A percentile compares a stretch with the other conserved stretches of the same genome.
Evolutionary conservation across 371 early-diverging fungal genomes (phyloP).

Genomic region (Gilbertella persicaria): DNA sequence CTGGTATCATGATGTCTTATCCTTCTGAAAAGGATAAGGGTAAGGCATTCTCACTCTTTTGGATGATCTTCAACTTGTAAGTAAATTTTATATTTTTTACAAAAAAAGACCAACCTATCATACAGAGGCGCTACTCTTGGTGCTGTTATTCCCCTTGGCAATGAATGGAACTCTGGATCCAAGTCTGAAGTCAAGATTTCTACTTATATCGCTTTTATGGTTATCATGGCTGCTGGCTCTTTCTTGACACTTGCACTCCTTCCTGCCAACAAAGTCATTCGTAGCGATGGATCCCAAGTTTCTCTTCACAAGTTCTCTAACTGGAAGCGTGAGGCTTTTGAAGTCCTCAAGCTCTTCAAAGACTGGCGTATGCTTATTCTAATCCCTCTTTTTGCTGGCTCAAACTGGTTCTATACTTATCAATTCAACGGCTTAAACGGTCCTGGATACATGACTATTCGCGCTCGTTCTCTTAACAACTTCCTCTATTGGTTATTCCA

Average conservation of each 20-base stretch:
- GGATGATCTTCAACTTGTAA: constrained; percentile 77
- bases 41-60: constrained; percentile 66
- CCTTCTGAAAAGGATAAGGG: constrained; percentile 76
- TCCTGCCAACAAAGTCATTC: constrained; percentile 62
- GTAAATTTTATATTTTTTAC: not conserved
- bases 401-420: constrained; percentile 81
- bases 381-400: constrained; percentile 69
- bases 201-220: constrained; percentile 70
- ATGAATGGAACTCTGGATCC: constrained; percentile 51
- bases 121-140: constrained; percentile 75
- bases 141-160: constrained; percentile 63
- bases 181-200: constrained; percentile 20
- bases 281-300: constrained; percentile 66
- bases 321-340: constrained; percentile 54
- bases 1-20: constrained; percentile 81
- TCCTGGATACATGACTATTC: constrained; percentile 53
- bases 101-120: constrained; percentile 49
- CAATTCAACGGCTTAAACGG: constrained; percentile 49
- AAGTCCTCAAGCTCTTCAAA: constrained; percentile 62
- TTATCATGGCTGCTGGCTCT: constrained; percentile 65
- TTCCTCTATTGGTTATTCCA: constrained; percentile 73
- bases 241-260: constrained; percentile 56
- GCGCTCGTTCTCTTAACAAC: constrained; percentile 68
- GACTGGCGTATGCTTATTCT: constrained; percentile 69
- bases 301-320: constrained; percentile 59